Evolutionary conservation across 352 stramenopile species (phyloP), one percentile per base, ranked within the genome.

Genomic region (Globisporangium alternatum): DNA sequence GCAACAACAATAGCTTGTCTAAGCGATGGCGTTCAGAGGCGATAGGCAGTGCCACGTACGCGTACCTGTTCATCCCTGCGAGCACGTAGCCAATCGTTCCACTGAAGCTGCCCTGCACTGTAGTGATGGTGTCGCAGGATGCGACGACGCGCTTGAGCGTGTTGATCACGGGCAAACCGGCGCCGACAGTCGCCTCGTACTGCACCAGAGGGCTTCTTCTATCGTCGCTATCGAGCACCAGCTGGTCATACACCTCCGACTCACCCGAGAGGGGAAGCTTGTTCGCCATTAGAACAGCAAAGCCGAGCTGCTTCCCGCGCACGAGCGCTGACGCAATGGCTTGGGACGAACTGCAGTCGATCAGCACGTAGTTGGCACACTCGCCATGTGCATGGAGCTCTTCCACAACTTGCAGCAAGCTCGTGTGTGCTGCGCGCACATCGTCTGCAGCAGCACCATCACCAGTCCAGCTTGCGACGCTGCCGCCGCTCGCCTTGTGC

Each of bases 31-130:
- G 12, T 17, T 13, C 19, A 7, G 41, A 19, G 19, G 22, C 8
- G 8, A 37, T 55, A 37, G 25, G 39, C 5, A 55, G 8, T 28
- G n/a, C 0, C 37, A n/a, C 35, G 2, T 5, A 13, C 2, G 12
- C 53, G 31, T 41, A 76, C 71, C 56, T 68, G 48, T 68, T 70
- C 63, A 79, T 76, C 7, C 59, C 69, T 12, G 66, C 62, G 2
- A 93, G 63, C 12, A 89, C 77, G 66, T 76, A 90, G 28, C 73
- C 76, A 62, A 93, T 72, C 9, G 81, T 91, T n/a, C 83, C 83
- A 25, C 72, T 86, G 37, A 93, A 68, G 37, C 80, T 73, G 35
- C 83, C 81, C 60, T 83, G 72, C 13, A 91, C 74, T 6, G 54
- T 68, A 7, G 65, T 58, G 56, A 93, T 74, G 7, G 45, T 30